Evolutionary conservation across 352 stramenopile genomes (phyloP).

Genomic region (Globisporangium alternatum): DNA sequence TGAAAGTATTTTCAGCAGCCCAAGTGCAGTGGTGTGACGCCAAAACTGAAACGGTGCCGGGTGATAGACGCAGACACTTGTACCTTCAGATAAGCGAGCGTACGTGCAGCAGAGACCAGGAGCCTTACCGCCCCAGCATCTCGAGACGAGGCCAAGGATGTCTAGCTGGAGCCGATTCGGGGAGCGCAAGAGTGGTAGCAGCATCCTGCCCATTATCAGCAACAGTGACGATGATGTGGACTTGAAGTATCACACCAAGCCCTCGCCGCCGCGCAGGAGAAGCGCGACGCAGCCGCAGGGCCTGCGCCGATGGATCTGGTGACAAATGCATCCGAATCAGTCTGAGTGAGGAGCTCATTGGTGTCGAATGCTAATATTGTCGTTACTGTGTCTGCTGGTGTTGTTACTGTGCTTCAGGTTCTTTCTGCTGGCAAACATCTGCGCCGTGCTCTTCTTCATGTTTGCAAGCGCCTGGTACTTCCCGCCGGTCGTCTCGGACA

Average conservation of each 20-base stretch:
- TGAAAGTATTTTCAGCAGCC: not conserved
- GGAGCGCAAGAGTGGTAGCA: not conserved
- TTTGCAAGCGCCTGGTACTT: constrained; percentile 55
- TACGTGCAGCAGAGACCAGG: not conserved
- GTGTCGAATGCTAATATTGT: not conserved
- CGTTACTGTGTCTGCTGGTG: not conserved
- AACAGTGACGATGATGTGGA: constrained; percentile 1
- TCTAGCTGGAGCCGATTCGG: constrained; percentile 18
- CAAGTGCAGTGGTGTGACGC: not conserved
- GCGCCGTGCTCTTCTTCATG: constrained; percentile 45
- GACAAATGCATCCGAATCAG: not conserved
- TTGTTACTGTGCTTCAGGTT: constrained; percentile 20
- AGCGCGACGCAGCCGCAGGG: not conserved
- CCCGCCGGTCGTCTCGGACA: constrained; percentile 28
- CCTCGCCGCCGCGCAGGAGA: constrained; percentile 6
- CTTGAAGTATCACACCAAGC: constrained; percentile 17
- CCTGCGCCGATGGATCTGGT: constrained; percentile 23
- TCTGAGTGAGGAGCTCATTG: not conserved
- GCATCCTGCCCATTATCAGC: constrained; percentile 9
- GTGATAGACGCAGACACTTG: not conserved
- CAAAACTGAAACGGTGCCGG: not conserved
- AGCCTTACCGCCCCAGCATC: not conserved
- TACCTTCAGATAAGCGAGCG: too few species aligned
- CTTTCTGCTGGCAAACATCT: constrained; percentile 48
- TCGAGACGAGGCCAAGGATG: not conserved